These are phyloP conservation scores for Penicillium aurantiogriseum DNA, from an alignment of 2,329 filamentous ascomycete species.

Conservation along the genomic window DNA sequence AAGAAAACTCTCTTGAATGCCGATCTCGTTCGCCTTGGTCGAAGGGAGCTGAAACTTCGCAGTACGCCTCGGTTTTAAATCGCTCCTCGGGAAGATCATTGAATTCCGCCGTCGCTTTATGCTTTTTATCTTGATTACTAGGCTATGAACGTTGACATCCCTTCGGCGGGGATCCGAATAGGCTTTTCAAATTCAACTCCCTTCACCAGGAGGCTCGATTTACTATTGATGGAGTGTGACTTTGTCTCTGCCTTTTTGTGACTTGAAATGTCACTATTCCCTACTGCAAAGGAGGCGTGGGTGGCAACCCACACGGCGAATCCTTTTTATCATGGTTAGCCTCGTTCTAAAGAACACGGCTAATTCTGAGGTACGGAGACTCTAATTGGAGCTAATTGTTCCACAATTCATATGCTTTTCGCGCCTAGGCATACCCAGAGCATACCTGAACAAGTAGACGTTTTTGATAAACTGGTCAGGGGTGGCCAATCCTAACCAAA, in stretches of 20 bases:
- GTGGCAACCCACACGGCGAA: neutral
- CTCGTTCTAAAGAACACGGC: neutral
- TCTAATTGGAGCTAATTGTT: neutral
- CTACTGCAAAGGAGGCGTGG: no score
- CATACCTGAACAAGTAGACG: neutral
- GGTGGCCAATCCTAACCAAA: neutral
- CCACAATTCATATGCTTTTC: no score
- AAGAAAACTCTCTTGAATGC: constrained; percentile 18
- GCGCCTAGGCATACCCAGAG: neutral
- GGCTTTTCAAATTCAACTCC: neutral
- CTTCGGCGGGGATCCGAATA: neutral
- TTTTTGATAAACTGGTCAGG: no score
- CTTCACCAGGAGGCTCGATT: no score
- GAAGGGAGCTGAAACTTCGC: neutral
- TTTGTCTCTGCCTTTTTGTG: neutral
- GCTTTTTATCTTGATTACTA: neutral
- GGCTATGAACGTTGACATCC: neutral
- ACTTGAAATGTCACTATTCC: neutral
- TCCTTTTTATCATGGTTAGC: fast-evolving
- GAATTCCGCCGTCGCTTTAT: neutral
- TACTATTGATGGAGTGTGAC: neutral
- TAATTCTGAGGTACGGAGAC: no score
- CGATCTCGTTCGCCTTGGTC: constrained; percentile 11
- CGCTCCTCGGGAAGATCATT: no score
- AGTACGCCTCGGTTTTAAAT: neutral